A percentile compares a stretch with the other conserved stretches of the same genome.
phyloP scores from a whole-genome alignment of 768 basidiomycete species.

The Russula earlei region DNA sequence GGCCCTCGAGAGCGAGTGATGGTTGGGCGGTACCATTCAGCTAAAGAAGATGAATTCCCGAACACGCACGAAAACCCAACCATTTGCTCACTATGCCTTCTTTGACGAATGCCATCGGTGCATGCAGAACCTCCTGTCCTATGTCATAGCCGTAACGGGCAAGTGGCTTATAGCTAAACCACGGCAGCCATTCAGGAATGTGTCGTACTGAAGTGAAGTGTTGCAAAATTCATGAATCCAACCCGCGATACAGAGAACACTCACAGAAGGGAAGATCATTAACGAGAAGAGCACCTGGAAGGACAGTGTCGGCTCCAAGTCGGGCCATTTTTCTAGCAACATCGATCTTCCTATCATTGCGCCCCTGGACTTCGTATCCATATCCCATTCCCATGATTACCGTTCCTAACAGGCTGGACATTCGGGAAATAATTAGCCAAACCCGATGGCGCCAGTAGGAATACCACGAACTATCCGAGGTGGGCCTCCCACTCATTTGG shows the following conservation, averaged over 20 bases:
- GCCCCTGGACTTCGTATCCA: background rate
- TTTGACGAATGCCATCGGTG: background rate
- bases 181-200: constrained; percentile 5
- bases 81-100: background rate
- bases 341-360: background rate
- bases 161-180: constrained; percentile 7
- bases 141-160: background rate
- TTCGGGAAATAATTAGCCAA: background rate
- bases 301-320: background rate
- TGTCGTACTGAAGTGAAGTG: background rate
- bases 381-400: background rate
- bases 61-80: too few relatives aligned
- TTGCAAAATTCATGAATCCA: too few relatives aligned
- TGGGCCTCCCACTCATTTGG: background rate
- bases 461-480: background rate
- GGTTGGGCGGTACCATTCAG: constrained; percentile 1
- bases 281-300: background rate
- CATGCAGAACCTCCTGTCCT: background rate
- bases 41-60: background rate
- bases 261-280: constrained; percentile 1
- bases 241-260: background rate
- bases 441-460: background rate
- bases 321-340: background rate
- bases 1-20: background rate
- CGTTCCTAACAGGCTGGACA: background rate